These are phyloP conservation scores for Yamadazyma dushanensis DNA, from an alignment of 1,139 yeast genomes.

Conservation along the genomic window DNA sequence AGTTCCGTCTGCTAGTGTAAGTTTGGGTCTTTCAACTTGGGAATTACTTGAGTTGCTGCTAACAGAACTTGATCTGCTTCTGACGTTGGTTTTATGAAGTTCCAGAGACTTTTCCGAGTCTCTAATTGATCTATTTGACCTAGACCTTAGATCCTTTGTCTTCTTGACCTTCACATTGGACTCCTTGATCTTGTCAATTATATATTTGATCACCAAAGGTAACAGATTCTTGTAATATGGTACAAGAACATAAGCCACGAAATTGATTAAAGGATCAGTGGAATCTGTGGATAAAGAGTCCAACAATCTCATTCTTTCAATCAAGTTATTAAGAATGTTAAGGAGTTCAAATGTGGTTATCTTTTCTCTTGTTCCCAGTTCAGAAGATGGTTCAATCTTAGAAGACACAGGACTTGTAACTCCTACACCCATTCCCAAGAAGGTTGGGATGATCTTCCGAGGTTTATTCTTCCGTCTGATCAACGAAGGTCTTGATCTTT, in stretches of 20 bases:
- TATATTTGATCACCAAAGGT: slow-evolving; percentile 46
- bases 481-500: slow-evolving; percentile 28
- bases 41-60: not conserved
- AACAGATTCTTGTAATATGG: slow-evolving; percentile 54
- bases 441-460: slow-evolving; percentile 39
- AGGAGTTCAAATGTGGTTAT: slow-evolving; percentile 6
- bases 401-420: not conserved
- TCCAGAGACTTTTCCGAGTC: not conserved
- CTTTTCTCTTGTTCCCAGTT: not conserved
- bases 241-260: slow-evolving; percentile 51
- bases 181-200: slow-evolving; percentile 52
- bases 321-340: slow-evolving; percentile 37
- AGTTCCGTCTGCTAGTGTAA: slow-evolving; percentile 18
- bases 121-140: slow-evolving; percentile 2
- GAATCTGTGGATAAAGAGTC: slow-evolving; percentile 46
- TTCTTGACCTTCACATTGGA: slow-evolving; percentile 36
- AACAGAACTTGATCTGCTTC: slow-evolving; percentile 4
- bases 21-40: slow-evolving; percentile 9
- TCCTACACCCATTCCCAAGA: slow-evolving; percentile 40
- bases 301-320: slow-evolving; percentile 58
- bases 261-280: slow-evolving; percentile 42
- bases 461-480: slow-evolving; percentile 34
- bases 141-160: slow-evolving; percentile 1
- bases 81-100: not conserved
- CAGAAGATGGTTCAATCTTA: not conserved